Conservation (phyloP, 257 asterid genomes). For the Solanum arcanum region DNA sequence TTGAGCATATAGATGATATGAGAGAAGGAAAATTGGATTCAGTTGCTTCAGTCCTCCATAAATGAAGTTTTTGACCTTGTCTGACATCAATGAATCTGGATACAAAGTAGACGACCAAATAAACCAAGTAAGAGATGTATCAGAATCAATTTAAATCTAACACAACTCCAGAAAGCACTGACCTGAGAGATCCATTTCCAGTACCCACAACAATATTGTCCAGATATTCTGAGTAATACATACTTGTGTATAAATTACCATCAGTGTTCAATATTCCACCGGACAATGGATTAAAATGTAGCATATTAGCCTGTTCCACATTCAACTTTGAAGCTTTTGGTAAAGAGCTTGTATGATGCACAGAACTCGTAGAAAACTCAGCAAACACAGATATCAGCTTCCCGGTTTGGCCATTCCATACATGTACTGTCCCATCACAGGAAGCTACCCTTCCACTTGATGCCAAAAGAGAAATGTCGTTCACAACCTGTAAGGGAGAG, state of each 20-base stretch:
- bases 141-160: background rate
- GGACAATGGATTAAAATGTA: conserved; percentile 62
- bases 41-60: conserved; percentile 65
- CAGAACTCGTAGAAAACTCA: conserved; percentile 34
- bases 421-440: conserved; percentile 92
- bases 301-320: conserved; percentile 63
- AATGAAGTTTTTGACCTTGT: conserved; percentile 84
- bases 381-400: conserved; percentile 60
- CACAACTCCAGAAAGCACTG: conserved; percentile 1
- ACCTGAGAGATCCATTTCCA: conserved; percentile 95
- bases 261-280: conserved; percentile 76
- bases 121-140: background rate
- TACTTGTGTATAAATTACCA: conserved; percentile 75
- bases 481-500: conserved; percentile 55
- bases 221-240: conserved; percentile 62
- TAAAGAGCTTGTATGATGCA: conserved; percentile 26
- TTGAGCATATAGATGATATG: conserved; percentile 77
- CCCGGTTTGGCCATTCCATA: conserved; percentile 95
- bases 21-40: conserved; percentile 77
- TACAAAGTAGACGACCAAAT: background rate
- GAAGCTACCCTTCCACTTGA: conserved; percentile 92
- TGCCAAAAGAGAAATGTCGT: conserved; percentile 63
- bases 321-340: conserved; percentile 34
- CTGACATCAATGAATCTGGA: conserved; percentile 83
- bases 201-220: conserved; percentile 77